phyloP scores from a whole-genome alignment of 106 monocot genomes.

The Phalaenopsis equestris region DNA sequence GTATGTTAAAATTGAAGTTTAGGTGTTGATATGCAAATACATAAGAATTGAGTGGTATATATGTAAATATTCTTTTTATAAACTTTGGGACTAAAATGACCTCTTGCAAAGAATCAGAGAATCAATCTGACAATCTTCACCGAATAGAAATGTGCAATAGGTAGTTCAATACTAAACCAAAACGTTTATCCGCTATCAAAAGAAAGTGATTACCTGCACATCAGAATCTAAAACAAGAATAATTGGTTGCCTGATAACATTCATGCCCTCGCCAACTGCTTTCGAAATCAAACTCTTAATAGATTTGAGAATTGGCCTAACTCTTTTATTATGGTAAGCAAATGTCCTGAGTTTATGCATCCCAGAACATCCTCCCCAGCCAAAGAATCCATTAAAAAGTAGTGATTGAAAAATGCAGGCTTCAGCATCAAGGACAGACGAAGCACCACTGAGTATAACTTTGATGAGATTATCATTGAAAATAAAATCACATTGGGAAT shows the following conservation, averaged over 20 bases:
- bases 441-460: slow-evolving; percentile 45
- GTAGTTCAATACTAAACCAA: neutral
- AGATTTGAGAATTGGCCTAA: slow-evolving; percentile 10
- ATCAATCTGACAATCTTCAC: no score
- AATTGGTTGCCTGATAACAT: slow-evolving; percentile 54
- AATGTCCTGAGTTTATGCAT: slow-evolving; percentile 47
- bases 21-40: no score
- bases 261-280: slow-evolving; percentile 12
- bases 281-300: slow-evolving; percentile 24
- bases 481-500: slow-evolving; percentile 34
- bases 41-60: no score
- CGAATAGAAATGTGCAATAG: no score
- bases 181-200: neutral
- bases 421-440: slow-evolving; percentile 35
- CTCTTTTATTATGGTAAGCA: slow-evolving; percentile 18
- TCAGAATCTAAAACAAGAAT: slow-evolving; percentile 68
- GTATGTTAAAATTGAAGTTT: neutral
- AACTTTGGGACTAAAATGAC: neutral
- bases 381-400: slow-evolving; percentile 55
- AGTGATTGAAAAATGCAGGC: slow-evolving; percentile 64
- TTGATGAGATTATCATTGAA: slow-evolving; percentile 31
- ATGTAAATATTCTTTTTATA: no score
- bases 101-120: no score
- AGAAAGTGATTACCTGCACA: slow-evolving; percentile 51
- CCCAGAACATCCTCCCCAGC: slow-evolving; percentile 54